phyloP scores from a whole-genome alignment of 2,329 filamentous ascomycete genomes.

The Zasmidium citrigriseum region DNA sequence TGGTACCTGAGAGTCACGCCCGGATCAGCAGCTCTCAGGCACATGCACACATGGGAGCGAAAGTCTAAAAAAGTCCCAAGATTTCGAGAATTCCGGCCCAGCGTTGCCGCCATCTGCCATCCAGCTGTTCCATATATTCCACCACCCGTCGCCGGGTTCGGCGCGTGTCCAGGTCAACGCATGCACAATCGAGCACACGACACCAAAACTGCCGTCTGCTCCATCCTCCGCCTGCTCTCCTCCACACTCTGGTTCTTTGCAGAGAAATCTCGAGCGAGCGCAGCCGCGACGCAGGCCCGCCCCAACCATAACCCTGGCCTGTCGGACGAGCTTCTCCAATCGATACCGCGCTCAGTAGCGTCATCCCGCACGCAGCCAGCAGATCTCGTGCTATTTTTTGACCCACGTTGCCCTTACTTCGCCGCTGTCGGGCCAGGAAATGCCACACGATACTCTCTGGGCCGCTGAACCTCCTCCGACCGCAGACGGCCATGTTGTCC shows the following conservation, averaged over 20 bases:
- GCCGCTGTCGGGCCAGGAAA: background rate
- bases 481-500: background rate
- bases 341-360: background rate
- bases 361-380: background rate
- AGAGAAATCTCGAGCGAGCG: background rate
- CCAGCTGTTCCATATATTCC: no score
- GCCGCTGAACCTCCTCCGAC: background rate
- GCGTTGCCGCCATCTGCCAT: no score
- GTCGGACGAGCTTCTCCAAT: background rate
- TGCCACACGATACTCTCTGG: slow-evolving; percentile 1
- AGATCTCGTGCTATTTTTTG: background rate
- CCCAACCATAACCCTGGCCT: background rate
- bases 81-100: no score
- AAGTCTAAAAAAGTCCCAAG: no score
- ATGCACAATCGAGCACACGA: background rate
- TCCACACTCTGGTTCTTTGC: background rate
- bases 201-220: no score
- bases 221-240: background rate
- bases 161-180: background rate
- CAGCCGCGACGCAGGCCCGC: background rate
- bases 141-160: background rate
- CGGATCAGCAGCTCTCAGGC: no score
- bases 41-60: no score
- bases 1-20: no score
- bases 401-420: background rate